Conservation (phyloP, 2,329 filamentous ascomycete genomes). For the Dactylonectria macrodidyma region DNA sequence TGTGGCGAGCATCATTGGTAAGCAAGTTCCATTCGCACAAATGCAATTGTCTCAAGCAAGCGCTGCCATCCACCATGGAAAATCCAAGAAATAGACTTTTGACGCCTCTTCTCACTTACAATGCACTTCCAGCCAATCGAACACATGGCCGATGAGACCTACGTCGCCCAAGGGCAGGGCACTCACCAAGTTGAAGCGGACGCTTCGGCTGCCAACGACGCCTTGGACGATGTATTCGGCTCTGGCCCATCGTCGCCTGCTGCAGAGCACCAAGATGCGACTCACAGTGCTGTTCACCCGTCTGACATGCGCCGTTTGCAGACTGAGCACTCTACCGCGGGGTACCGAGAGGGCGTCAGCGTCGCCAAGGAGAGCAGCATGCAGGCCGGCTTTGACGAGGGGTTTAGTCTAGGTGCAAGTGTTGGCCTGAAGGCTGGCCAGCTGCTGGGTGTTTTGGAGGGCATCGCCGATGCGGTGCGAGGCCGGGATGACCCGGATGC, state of each 20-base stretch:
- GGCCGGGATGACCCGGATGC: constrained; percentile 44
- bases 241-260: constrained; percentile 44
- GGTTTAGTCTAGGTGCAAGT: constrained; percentile 86
- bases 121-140: constrained; percentile 56
- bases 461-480: constrained; percentile 68
- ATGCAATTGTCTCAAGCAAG: constrained; percentile 20
- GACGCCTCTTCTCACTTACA: constrained; percentile 14
- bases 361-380: constrained; percentile 82
- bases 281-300: constrained; percentile 54
- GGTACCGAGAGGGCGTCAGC: constrained; percentile 91
- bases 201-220: constrained; percentile 39
- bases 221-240: constrained; percentile 57
- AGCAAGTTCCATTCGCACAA: constrained; percentile 25
- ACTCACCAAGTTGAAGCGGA: constrained; percentile 31
- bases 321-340: constrained; percentile 84
- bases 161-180: constrained; percentile 41
- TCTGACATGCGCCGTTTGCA: constrained; percentile 82
- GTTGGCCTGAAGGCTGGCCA: constrained; percentile 83
- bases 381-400: constrained; percentile 92
- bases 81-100: constrained; percentile 3
- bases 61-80: neutral
- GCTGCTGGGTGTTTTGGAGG: constrained; percentile 84
- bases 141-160: constrained; percentile 47
- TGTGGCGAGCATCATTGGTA: constrained; percentile 9
- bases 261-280: constrained; percentile 26